These are phyloP conservation scores for Paralagenidium karlingii DNA, from an alignment of 352 stramenopile species.

Conservation along the genomic window DNA sequence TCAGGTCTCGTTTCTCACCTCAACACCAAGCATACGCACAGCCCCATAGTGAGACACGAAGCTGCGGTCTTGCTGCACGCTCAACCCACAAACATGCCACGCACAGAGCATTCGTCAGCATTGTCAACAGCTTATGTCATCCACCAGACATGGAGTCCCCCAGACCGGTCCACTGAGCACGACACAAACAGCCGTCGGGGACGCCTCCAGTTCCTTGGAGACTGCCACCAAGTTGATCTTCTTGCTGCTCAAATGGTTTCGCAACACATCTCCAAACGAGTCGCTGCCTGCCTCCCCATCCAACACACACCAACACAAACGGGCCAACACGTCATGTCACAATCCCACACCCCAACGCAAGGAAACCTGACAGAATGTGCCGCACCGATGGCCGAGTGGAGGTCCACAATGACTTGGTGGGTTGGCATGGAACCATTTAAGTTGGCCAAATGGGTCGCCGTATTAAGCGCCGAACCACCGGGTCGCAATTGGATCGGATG, in stretches of 20 bases:
- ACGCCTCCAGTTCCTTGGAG: slow-evolving; percentile 16
- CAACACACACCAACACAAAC: too few species aligned
- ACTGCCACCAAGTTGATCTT: slow-evolving; percentile 28
- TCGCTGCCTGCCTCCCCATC: slow-evolving; percentile 10
- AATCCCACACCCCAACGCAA: too few species aligned
- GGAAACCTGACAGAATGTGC: not conserved
- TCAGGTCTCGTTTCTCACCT: slow-evolving; percentile 31
- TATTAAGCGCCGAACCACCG: slow-evolving; percentile 74
- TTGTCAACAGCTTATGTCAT: too few species aligned
- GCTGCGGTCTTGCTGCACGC: slow-evolving; percentile 44
- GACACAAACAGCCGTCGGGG: slow-evolving; percentile 66
- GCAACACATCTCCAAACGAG: slow-evolving; percentile 26
- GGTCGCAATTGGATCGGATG: slow-evolving; percentile 61
- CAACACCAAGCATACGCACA: slow-evolving; percentile 34
- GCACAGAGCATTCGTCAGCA: not conserved
- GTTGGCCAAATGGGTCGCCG: slow-evolving; percentile 60
- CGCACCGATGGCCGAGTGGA: slow-evolving; percentile 47
- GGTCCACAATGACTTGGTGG: slow-evolving; percentile 20
- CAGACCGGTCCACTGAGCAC: slow-evolving; percentile 47
- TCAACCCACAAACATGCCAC: not conserved
- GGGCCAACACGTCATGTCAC: too few species aligned
- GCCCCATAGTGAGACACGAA: slow-evolving; percentile 79
- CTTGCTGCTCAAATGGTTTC: slow-evolving; percentile 23
- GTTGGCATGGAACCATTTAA: slow-evolving; percentile 14
- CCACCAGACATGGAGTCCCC: not conserved